Evolutionary conservation across 2,329 filamentous ascomycete species (phyloP), one percentile per base, ranked within the genome.

Genomic region (Paracoccidioides lutzii): DNA sequence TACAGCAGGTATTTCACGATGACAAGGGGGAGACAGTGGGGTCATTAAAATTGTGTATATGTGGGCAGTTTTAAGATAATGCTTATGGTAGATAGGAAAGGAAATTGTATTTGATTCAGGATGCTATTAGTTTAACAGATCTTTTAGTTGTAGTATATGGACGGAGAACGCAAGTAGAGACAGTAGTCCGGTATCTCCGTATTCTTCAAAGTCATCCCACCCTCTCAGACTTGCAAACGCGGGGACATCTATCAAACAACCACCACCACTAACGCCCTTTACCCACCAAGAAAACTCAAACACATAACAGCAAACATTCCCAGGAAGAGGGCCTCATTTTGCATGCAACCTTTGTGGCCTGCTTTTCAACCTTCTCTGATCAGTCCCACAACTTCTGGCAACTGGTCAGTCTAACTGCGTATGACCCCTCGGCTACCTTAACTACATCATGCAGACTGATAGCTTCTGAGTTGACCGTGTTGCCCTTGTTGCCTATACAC

Each of bases 391-490:
- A 22, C 12, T 14, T 46, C 44, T 46, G 30, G 30, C 5, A 14
- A 46, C 28, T 32, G 5, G 44, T 30, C 33, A 22, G 35, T 22
- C 46, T n/a, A 32, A 35, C 33, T 15, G 10, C 32, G 5, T 15
- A 14, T 41, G 15, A 8, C 37, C 49, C 15, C 37, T 41, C n/a
- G 40, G 49, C 37, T 52, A 37, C 35, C 37, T 52, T 35, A 22
- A 22, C 22, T 22, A 41, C 49, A 41, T 41, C 41, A 52, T 52
- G 49, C 22, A 5, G 3, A 5, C 28, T 40, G 22, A n/a, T 40
- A 41, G 49, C 49, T 41, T 14, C 22, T 40, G 35, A 40, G 35
- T 35, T 32, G 75, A 59, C 33, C 28, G 38, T 14, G 33, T 50
- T n/a, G 14, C 35, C 14, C 15, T 50, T 22, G 1, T 38, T 49